Percentiles rank a stretch among this genome's conserved stretches.
phyloP scores from a whole-genome alignment of 345 rosid genomes.

The Salix koriyanagi region DNA sequence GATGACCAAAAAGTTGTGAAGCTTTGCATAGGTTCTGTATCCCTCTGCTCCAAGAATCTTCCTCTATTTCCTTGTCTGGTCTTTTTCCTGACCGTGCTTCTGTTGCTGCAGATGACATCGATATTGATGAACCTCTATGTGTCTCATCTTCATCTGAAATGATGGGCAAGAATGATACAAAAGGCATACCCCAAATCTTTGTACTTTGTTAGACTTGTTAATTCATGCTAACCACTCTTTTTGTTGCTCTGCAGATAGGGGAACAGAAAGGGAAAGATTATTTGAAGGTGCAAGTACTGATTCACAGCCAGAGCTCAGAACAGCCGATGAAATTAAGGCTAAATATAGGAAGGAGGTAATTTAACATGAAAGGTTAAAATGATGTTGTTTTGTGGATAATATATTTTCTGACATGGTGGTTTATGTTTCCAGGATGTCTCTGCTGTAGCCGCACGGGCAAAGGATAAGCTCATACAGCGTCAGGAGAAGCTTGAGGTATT shows the following conservation, averaged over 20 bases:
- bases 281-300: conserved; percentile 61
- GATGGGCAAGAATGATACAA: conserved; percentile 36
- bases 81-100: conserved; percentile 12
- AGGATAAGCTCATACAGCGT: conserved; percentile 67
- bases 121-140: conserved; percentile 51
- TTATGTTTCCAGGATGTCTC: conserved; percentile 54
- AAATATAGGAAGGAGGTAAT: conserved; percentile 59
- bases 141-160: conserved; percentile 35
- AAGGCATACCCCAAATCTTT: conserved; percentile 32
- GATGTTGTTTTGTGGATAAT: neutral
- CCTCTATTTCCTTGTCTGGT: conserved; percentile 8
- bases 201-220: neutral
- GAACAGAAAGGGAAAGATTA: conserved; percentile 51
- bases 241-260: conserved; percentile 43
- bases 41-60: conserved; percentile 6
- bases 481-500: conserved; percentile 76
- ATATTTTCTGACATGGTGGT: conserved; percentile 21
- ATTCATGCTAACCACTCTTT: conserved; percentile 7
- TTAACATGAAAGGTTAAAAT: neutral
- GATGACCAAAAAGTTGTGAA: conserved; percentile 40
- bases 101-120: conserved; percentile 61
- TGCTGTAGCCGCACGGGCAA: conserved; percentile 66
- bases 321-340: conserved; percentile 80
- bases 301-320: conserved; percentile 56
- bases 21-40: conserved; percentile 63